Evolutionary conservation across 331 rosid species (phyloP).

Genomic region (Acacia pycnantha): DNA sequence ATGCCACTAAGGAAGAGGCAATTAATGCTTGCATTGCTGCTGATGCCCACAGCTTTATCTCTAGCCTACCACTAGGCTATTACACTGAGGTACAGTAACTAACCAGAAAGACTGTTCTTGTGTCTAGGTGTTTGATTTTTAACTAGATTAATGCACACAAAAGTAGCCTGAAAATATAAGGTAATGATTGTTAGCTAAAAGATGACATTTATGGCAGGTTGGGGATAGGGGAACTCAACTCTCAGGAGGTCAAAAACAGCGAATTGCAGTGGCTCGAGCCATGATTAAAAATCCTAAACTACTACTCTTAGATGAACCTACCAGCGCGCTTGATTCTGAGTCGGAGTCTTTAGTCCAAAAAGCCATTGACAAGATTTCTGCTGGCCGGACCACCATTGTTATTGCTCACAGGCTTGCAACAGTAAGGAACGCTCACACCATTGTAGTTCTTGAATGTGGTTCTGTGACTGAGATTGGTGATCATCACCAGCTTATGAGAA

Average conservation of each 20-base stretch:
- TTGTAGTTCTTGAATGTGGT: constrained; percentile 80
- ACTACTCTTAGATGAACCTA: constrained; percentile 87
- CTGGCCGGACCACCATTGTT: constrained; percentile 72
- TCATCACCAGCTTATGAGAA: constrained; percentile 73
- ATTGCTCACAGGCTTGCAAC: constrained; percentile 90
- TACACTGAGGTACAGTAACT: constrained; percentile 62
- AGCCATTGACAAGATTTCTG: constrained; percentile 82
- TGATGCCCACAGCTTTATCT: constrained; percentile 78
- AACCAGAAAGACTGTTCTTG: background rate
- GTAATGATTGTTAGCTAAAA: background rate
- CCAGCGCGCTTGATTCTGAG: constrained; percentile 86
- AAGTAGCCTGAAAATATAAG: background rate
- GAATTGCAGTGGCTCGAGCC: constrained; percentile 88
- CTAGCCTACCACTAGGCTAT: constrained; percentile 73
- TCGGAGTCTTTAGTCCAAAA: constrained; percentile 73
- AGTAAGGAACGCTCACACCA: constrained; percentile 62
- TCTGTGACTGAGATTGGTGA: constrained; percentile 70
- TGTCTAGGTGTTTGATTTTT: background rate
- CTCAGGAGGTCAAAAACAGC: constrained; percentile 92
- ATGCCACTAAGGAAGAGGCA: constrained; percentile 75
- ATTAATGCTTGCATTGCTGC: constrained; percentile 79
- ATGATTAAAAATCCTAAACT: constrained; percentile 80
- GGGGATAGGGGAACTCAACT: constrained; percentile 83
- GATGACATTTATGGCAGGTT: constrained; percentile 47
- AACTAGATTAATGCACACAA: background rate